Percentiles rank a stretch among this genome's conserved stretches.
phyloP scores from a whole-genome alignment of 2,329 filamentous ascomycete species.

The Nakataea oryzae region DNA sequence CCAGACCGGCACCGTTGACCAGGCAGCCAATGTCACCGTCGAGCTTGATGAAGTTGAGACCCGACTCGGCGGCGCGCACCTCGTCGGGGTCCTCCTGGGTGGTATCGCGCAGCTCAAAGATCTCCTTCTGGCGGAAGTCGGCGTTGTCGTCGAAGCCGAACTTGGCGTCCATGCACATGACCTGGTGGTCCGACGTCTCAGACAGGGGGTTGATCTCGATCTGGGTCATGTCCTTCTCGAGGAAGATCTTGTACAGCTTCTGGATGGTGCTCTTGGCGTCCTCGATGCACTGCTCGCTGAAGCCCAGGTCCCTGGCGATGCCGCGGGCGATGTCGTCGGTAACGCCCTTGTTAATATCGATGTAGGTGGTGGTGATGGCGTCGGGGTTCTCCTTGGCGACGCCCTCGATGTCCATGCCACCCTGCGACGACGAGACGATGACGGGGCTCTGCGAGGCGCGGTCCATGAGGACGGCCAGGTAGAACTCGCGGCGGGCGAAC shows the following conservation, averaged over 20 bases:
- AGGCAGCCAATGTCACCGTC: conserved; percentile 98
- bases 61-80: conserved; percentile 88
- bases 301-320: conserved; percentile 86
- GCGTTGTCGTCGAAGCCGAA: conserved; percentile 98
- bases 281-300: conserved; percentile 95
- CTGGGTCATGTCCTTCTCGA: conserved; percentile 96
- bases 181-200: conserved; percentile 96
- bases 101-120: conserved; percentile 88
- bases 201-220: conserved; percentile 99
- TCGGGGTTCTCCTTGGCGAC: conserved; percentile 97
- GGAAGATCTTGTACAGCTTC: conserved; percentile 98
- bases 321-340: conserved; percentile 88
- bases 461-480: conserved; percentile 98
- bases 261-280: conserved; percentile 94
- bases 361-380: conserved; percentile 86
- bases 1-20: conserved; percentile 96
- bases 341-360: conserved; percentile 90
- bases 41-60: conserved; percentile 99
- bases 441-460: conserved; percentile 81
- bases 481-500: conserved; percentile 97
- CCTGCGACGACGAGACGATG: conserved; percentile 95
- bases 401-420: conserved; percentile 98
- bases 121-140: conserved; percentile 93
- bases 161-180: conserved; percentile 99
- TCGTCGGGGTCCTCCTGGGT: conserved; percentile 96